Conservation (phyloP, 2,329 filamentous ascomycete genomes). For the Waltergamsia citrina region DNA sequence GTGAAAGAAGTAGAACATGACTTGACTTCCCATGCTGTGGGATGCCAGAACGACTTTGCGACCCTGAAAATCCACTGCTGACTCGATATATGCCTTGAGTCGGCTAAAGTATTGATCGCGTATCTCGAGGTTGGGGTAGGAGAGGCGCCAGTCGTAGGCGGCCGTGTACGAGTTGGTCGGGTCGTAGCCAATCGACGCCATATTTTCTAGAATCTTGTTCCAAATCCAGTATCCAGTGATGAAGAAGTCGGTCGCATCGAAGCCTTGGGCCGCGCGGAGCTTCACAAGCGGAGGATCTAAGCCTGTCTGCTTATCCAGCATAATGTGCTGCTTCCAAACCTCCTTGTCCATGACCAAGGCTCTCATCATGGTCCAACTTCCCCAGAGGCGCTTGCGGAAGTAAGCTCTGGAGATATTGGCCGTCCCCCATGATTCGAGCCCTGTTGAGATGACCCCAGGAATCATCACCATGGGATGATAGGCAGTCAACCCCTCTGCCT, state of each 20-base stretch:
- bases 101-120: conserved; percentile 91
- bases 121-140: conserved; percentile 80
- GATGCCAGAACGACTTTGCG: conserved; percentile 81
- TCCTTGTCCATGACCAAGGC: conserved; percentile 90
- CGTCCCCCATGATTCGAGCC: conserved; percentile 94
- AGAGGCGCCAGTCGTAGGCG: conserved; percentile 84
- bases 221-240: conserved; percentile 93
- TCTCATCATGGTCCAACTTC: conserved; percentile 98
- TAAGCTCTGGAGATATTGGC: conserved; percentile 77
- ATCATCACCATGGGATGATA: conserved; percentile 94
- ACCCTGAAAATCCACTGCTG: conserved; percentile 60
- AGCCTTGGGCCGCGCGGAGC: conserved; percentile 86
- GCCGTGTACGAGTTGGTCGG: conserved; percentile 65
- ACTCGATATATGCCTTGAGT: conserved; percentile 84
- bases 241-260: conserved; percentile 96
- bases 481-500: conserved; percentile 69
- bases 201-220: conserved; percentile 96
- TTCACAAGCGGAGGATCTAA: conserved; percentile 87
- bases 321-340: conserved; percentile 90
- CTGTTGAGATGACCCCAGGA: conserved; percentile 93
- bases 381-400: conserved; percentile 92
- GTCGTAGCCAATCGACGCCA: conserved; percentile 93
- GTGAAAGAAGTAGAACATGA: conserved; percentile 74
- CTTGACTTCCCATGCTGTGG: conserved; percentile 97
- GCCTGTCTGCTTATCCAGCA: conserved; percentile 87